Evolutionary conservation across 768 basidiomycete species (phyloP).

Genomic region (Lentinula sp.): DNA sequence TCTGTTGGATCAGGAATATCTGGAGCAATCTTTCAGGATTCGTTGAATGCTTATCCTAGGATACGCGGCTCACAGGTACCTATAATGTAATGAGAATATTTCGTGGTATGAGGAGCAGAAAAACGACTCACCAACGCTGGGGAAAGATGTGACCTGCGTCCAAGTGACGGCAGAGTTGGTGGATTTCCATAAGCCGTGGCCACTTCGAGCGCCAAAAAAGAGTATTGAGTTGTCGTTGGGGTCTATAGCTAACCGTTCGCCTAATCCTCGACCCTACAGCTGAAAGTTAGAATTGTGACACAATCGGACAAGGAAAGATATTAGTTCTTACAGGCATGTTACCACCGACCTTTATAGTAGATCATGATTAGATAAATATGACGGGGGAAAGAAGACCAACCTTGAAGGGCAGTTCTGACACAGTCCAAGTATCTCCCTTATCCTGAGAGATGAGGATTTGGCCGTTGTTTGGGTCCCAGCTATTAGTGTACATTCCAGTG

Average conservation of each 20-base stretch:
- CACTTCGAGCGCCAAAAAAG: slow-evolving; percentile 59
- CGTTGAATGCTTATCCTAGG: neutral
- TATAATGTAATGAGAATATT: neutral
- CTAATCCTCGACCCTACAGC: neutral
- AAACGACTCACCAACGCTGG: slow-evolving; percentile 41
- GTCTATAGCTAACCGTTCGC: slow-evolving; percentile 54
- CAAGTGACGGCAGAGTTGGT: slow-evolving; percentile 53
- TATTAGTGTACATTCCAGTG: slow-evolving; percentile 58
- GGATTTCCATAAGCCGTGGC: slow-evolving; percentile 64
- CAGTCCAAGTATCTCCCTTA: slow-evolving; percentile 48
- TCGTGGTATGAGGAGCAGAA: neutral
- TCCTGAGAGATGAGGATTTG: slow-evolving; percentile 57
- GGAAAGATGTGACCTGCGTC: slow-evolving; percentile 54
- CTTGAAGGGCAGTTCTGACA: slow-evolving; percentile 54
- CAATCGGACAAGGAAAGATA: neutral
- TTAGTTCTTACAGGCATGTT: slow-evolving; percentile 2
- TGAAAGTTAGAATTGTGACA: neutral
- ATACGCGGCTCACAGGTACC: neutral
- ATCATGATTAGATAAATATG: neutral
- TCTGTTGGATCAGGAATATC: slow-evolving; percentile 46
- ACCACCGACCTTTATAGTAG: neutral
- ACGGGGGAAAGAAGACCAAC: slow-evolving; percentile 27
- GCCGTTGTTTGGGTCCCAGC: slow-evolving; percentile 57
- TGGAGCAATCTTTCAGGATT: neutral
- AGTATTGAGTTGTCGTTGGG: slow-evolving; percentile 57